A percentile compares a stretch with the other conserved stretches of the same genome.
These are phyloP conservation scores for Tuber indicum DNA, from an alignment of 495 filamentous ascomycete species.

Conservation along the genomic window DNA sequence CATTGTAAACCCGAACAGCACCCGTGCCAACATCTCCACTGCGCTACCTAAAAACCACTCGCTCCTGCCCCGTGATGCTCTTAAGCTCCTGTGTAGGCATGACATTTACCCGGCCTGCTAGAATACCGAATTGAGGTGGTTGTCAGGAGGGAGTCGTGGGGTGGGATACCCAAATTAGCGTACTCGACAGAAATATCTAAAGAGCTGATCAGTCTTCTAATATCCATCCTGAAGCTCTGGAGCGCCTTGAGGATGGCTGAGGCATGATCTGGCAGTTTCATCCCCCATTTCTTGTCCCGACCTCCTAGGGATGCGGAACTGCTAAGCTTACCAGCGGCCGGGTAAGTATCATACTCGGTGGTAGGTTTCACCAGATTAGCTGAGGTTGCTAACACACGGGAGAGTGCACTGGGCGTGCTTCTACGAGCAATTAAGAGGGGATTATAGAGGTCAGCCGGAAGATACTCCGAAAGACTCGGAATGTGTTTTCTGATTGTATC, in stretches of 20 bases:
- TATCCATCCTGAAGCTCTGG: no score
- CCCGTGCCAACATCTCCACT: background rate
- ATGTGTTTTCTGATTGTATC: background rate
- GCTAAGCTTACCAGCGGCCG: no score
- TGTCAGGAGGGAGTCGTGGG: background rate
- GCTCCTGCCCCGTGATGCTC: background rate
- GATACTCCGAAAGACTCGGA: background rate
- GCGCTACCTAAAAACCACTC: background rate
- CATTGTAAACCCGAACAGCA: background rate
- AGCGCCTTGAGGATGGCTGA: no score
- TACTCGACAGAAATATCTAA: background rate
- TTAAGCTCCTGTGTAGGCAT: background rate
- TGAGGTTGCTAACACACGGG: no score
- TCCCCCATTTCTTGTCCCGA: background rate
- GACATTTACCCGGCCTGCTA: background rate
- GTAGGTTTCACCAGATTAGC: no score
- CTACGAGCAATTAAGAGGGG: no score
- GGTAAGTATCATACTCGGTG: no score
- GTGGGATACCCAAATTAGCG: background rate
- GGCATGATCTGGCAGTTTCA: background rate
- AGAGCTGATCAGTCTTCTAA: background rate
- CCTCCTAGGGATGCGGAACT: no score
- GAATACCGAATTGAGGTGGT: no score
- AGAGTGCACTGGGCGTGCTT: no score
- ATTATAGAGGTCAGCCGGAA: background rate